These are phyloP conservation scores for Petunia hybrid DNA, from an alignment of 305 asterid species.

Conservation along the genomic window DNA sequence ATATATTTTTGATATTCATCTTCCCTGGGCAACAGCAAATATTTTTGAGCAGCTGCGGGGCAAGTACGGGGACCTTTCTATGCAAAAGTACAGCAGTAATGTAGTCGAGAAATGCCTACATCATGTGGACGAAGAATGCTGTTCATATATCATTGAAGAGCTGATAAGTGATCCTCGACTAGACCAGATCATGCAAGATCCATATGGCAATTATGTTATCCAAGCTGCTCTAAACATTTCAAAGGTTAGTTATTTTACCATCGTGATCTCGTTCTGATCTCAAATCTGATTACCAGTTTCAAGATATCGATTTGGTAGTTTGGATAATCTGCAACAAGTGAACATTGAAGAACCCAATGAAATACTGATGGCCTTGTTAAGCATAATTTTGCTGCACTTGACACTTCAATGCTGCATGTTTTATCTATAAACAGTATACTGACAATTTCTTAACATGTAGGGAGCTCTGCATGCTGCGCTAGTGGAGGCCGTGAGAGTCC, in stretches of 20 bases:
- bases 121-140: conserved; percentile 54
- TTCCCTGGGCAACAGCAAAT: conserved; percentile 63
- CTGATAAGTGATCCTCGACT: conserved; percentile 70
- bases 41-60: conserved; percentile 73
- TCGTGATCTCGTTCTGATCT: conserved; percentile 25
- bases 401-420: not conserved
- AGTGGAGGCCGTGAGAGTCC: conserved; percentile 24
- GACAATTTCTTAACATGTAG: conserved; percentile 3
- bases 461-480: conserved; percentile 20
- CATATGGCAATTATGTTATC: conserved; percentile 94
- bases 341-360: not conserved
- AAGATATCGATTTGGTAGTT: not conserved
- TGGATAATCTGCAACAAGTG: not conserved
- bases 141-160: conserved; percentile 73
- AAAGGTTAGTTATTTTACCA: conserved; percentile 56
- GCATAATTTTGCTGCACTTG: not conserved
- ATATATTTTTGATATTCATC: conserved; percentile 76
- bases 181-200: conserved; percentile 91
- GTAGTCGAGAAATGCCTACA: conserved; percentile 87
- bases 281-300: not conserved
- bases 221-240: conserved; percentile 81
- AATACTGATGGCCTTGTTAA: not conserved
- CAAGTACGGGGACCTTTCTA: conserved; percentile 72
- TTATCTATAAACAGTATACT: no score
- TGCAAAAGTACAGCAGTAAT: conserved; percentile 89